Conservation (phyloP, 2,329 filamentous ascomycete genomes). For the Fusarium pininemorale region DNA sequence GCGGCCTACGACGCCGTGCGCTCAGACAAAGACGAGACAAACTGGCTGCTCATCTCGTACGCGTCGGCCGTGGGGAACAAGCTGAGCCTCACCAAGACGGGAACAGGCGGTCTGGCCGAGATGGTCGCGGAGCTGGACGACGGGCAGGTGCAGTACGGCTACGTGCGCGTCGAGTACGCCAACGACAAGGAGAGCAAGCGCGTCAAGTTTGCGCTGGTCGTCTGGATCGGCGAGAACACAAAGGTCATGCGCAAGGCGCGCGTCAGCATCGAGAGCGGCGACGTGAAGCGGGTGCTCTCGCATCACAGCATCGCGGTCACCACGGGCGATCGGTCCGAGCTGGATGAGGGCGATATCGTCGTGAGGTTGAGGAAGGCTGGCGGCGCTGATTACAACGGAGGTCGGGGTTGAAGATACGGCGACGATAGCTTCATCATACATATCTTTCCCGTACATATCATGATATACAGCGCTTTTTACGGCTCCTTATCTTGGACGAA, state of each 20-base stretch:
- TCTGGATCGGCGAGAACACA: conserved; percentile 73
- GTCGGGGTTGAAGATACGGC: conserved; percentile 57
- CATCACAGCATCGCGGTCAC: conserved; percentile 74
- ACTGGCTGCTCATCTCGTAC: conserved; percentile 75
- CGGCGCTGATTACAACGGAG: conserved; percentile 77
- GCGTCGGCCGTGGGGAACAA: conserved; percentile 63
- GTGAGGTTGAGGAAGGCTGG: conserved; percentile 70
- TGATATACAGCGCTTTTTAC: not conserved
- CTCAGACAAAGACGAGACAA: conserved; percentile 70
- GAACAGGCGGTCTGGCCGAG: conserved; percentile 68
- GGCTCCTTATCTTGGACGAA: not conserved
- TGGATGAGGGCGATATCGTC: conserved; percentile 70
- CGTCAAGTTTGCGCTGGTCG: conserved; percentile 73
- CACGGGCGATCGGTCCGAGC: conserved; percentile 66
- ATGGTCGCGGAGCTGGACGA: conserved; percentile 66
- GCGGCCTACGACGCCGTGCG: conserved; percentile 74
- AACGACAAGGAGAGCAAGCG: conserved; percentile 75
- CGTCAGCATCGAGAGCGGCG: conserved; percentile 72
- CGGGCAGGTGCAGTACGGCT: conserved; percentile 71
- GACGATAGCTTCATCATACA: not conserved
- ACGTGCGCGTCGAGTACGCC: conserved; percentile 73
- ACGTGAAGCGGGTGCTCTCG: conserved; percentile 69
- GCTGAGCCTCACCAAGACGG: conserved; percentile 65
- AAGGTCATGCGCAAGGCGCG: conserved; percentile 76
- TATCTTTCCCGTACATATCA: not conserved